Evolutionary conservation across 2,329 filamentous ascomycete species (phyloP), one percentile per base, ranked within the genome.

Genomic region (Cercospora sesami): DNA sequence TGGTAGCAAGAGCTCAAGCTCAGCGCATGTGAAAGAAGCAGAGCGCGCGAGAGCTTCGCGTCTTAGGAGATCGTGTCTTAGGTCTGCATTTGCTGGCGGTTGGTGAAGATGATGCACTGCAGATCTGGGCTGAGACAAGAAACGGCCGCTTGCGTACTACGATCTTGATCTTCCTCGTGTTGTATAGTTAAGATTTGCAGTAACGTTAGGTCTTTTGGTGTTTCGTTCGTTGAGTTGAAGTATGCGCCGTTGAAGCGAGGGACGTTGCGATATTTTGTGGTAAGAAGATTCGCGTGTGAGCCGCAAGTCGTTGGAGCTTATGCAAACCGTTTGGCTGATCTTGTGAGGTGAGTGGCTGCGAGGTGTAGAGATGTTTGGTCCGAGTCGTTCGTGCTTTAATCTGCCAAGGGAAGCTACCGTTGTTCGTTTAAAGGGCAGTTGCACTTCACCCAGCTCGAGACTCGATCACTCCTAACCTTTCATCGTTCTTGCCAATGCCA

Each of bases 341-440:
- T 36, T 18, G 58, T 14, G 14, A 10, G 31, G 58, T 26, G 58
- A 60, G 58, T 60, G 30, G 58, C 33, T 39, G 31, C 8, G 39
- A 45, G 18, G 5, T 10, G 30, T 31, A 16, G 23, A 39, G 18
- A 60, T 45, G 58, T 60, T 26, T 60, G 58, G 58, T 39, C 8
- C 4, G 4, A 60, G 48, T 55, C 48, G 48, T 55, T 55, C 23
- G 23, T 55, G 48, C 48, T 55, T 23, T 14, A 55, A 55, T 55
- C 48, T 55, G 23, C 48, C 48, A 60, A 26, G 14, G 58, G 58
- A 45, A 45, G 58, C 58, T 60, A 60, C 58, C 58, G 39, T 39
- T 60, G 5, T 60, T 60, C 31, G 33, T 39, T 3, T 42, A 36
- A 16, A 23, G 33, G 33, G 48, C 48, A 28, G 14, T 55, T 55